Evolutionary conservation across 805 yeast species (phyloP), one percentile per base, ranked within the genome.

Genomic region (Isabelozyma heimii): DNA sequence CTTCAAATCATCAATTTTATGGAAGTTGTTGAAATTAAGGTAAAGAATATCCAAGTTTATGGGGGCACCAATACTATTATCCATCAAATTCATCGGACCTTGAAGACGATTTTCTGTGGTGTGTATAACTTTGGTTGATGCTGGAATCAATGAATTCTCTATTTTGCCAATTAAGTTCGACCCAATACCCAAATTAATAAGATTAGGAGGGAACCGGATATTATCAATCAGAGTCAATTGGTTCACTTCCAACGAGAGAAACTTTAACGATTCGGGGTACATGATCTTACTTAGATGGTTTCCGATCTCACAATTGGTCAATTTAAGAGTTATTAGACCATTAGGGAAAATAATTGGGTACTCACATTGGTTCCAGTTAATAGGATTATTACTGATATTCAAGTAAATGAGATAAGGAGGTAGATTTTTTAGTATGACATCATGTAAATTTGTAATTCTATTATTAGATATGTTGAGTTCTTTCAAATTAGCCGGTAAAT

Each of bases 191-290:
- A 61, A 52, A 44, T 47, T 47, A 3, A 37, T 40, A 3, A 58
- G 24, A 12, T 37, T 42, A n/a, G 33, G 20, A 3, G 66, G 64
- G 24, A 58, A 57, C 8, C 17, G 26, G 17, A 57, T 50, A 15
- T 51, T 37, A n/a, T 51, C 59, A 26, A 61, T 46, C 7, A 54
- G 42, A 1, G 42, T 20, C 3, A 61, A 49, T 14, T 50, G 47
- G 46, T 61, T 61, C 14, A 56, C 59, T 45, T 59, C 63, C 12
- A 61, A 47, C 4, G 53, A 48, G 20, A 61, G 42, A 6, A 39
- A 28, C 30, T 38, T 46, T 24, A 59, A 47, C 4, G 52, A 28
- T 39, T 55, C 52, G 2, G 63, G 61, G 24, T 60, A 52, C 15
- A 37, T 37, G 15, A 61, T 40, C 9, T 46, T 42, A 1, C 37